Percentiles rank a stretch among this genome's conserved stretches.
phyloP scores from a whole-genome alignment of 1,284 basidiomycete species.

The Ceratobasidium sp. region DNA sequence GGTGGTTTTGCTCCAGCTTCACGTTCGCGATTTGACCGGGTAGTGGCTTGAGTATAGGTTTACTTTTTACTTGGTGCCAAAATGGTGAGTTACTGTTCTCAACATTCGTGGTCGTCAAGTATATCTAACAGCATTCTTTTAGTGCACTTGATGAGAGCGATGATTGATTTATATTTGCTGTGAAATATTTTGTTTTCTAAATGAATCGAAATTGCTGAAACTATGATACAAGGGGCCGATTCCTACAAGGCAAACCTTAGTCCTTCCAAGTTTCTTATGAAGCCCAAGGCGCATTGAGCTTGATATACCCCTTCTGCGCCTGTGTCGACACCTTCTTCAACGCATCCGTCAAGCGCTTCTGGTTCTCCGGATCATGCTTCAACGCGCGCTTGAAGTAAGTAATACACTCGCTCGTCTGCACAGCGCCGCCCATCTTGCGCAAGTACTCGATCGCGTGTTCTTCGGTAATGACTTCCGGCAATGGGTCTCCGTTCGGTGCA shows the following conservation, averaged over 20 bases:
- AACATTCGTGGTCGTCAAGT: neutral
- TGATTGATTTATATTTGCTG: conserved; percentile 3
- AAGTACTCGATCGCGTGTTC: conserved; percentile 37
- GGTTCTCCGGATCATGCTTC: conserved; percentile 41
- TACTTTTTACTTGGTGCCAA: conserved; percentile 30
- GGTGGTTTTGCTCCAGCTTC: conserved; percentile 10
- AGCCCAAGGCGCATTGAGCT: conserved; percentile 30
- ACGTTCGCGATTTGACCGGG: neutral
- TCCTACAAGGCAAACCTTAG: neutral
- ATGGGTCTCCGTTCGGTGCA: conserved; percentile 29
- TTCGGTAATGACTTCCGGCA: conserved; percentile 35
- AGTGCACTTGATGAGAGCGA: conserved; percentile 6
- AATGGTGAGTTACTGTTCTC: neutral
- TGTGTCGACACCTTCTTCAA: conserved; percentile 35
- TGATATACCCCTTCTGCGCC: conserved; percentile 39
- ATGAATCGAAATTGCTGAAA: conserved; percentile 9
- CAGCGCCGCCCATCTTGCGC: conserved; percentile 39
- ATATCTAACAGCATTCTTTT: neutral
- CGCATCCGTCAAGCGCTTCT: conserved; percentile 24
- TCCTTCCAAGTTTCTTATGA: neutral
- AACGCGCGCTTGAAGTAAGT: conserved; percentile 39
- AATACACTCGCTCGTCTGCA: conserved; percentile 34
- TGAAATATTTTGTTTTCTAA: neutral
- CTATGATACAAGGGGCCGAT: neutral
- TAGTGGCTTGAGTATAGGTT: conserved; percentile 14